Conservation (phyloP, 495 filamentous ascomycete species). For the Aspergillus bertholletiae region DNA sequence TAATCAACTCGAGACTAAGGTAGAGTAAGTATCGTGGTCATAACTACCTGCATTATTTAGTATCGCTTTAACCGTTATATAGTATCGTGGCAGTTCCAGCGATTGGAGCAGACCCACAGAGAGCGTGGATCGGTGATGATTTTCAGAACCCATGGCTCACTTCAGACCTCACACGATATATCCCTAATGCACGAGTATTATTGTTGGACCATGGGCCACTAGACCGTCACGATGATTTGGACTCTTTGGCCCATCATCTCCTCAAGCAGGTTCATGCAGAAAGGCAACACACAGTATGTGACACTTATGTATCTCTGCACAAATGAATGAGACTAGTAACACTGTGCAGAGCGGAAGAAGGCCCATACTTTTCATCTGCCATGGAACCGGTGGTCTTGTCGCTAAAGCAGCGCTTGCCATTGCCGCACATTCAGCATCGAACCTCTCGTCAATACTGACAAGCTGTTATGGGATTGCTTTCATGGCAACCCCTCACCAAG, state of each 20-base stretch:
- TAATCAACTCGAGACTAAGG: slow-evolving; percentile 20
- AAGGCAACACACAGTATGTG: slow-evolving; percentile 24
- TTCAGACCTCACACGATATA: slow-evolving; percentile 19
- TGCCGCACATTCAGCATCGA: slow-evolving; percentile 38
- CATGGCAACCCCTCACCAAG: slow-evolving; percentile 58
- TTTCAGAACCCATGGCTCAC: slow-evolving; percentile 24
- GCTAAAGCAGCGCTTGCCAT: slow-evolving; percentile 54
- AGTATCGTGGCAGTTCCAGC: slow-evolving; percentile 44
- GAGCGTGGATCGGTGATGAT: slow-evolving; percentile 29
- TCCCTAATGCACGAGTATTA: slow-evolving; percentile 48
- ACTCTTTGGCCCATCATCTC: slow-evolving; percentile 47
- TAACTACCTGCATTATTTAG: too few species aligned
- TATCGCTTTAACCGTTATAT: too few species aligned
- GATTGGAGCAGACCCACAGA: slow-evolving; percentile 38
- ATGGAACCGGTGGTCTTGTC: slow-evolving; percentile 63
- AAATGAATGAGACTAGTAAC: background rate
- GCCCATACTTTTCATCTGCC: slow-evolving; percentile 61
- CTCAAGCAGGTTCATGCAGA: slow-evolving; percentile 42
- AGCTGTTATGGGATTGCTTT: slow-evolving; percentile 63
- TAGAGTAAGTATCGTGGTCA: slow-evolving; percentile 36
- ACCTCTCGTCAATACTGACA: slow-evolving; percentile 40
- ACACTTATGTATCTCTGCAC: background rate
- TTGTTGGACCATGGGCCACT: slow-evolving; percentile 53
- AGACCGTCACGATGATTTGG: slow-evolving; percentile 43
- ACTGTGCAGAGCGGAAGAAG: slow-evolving; percentile 25